Evolutionary conservation across 371 early-diverging fungal species (phyloP), one percentile per base, ranked within the genome.

Genomic region (Furculomyces boomerangus): DNA sequence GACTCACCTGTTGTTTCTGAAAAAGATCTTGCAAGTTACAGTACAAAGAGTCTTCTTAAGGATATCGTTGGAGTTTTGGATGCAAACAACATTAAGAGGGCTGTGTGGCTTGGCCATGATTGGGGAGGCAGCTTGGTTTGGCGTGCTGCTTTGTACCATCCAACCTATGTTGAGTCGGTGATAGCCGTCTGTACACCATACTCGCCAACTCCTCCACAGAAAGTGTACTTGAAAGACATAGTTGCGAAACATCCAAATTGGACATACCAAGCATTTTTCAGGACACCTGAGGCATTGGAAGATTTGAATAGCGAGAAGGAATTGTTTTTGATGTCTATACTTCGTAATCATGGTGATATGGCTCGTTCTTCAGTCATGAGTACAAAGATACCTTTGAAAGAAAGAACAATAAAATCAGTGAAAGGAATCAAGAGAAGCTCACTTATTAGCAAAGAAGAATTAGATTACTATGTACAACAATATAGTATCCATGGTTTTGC

Each of bases 81-180:
- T 54, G 68, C 73, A 30, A 62, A 81, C 35, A 49, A 74, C 27
- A 63, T 79, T 20, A 72, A 74, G 29, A 74, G 70, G n/a, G 77
- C 78, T 16, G 75, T 77, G 1, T 73, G 80, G 22, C 57, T 81
- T 35, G 83, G 83, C 27, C 86, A 85, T 59, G 86, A 85, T 62
- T 85, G 72, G 77, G 86, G 86, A 52, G 86, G 81, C 58, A 52
- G 67, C 29, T 49, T 74, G 14, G 81, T 67, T 30, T 86, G 83
- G 83, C 66, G 83, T 13, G 74, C 81, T 54, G 71, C 74, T 13
- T 70, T 79, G 51, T 78, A 74, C 61, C 70, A 76, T 54, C 83
- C 87, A 13, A 67, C 78, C 1, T 72, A 80, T 18, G 74, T 83
- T 16, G 56, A 50, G 3, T 79, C 79, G 20, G 70, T 83, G 40